A percentile compares a stretch with the other conserved stretches of the same genome.
Conservation (phyloP, 1,139 yeast genomes). For the Candida albicans region DNA sequence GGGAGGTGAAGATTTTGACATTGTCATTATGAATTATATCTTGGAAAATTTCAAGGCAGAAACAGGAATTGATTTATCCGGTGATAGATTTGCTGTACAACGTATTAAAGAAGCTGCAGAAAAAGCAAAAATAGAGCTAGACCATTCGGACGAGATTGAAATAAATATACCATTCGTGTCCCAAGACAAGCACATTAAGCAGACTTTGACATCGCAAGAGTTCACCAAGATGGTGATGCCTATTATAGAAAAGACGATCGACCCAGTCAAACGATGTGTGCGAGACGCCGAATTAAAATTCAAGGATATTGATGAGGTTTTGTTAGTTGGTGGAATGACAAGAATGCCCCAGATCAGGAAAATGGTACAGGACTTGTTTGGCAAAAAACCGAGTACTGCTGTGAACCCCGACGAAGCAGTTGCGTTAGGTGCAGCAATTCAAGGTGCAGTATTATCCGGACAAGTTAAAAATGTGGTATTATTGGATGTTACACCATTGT, state of each 20-base stretch:
- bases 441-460: constrained; percentile 76
- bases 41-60: constrained; percentile 44
- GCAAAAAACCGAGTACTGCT: constrained; percentile 57
- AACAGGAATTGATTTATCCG: constrained; percentile 46
- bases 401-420: constrained; percentile 87
- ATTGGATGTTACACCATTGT: constrained; percentile 75
- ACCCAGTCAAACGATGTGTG: constrained; percentile 65
- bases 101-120: constrained; percentile 75
- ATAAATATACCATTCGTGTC: constrained; percentile 66
- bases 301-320: constrained; percentile 66
- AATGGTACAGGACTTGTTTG: constrained; percentile 57
- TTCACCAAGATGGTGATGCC: constrained; percentile 62
- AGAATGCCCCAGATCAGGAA: constrained; percentile 74
- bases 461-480: constrained; percentile 68
- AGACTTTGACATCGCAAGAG: constrained; percentile 59
- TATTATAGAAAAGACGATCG: constrained; percentile 60
- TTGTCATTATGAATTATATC: constrained; percentile 54
- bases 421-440: constrained; percentile 83
- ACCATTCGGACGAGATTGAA: constrained; percentile 55
- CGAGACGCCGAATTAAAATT: constrained; percentile 67
- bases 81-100: constrained; percentile 55
- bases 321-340: constrained; percentile 84
- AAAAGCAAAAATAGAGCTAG: constrained; percentile 65
- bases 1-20: constrained; percentile 84
- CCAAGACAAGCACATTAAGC: constrained; percentile 49